Evolutionary conservation across 305 asterid genomes (phyloP).

Genomic region (Rubia occidens): DNA sequence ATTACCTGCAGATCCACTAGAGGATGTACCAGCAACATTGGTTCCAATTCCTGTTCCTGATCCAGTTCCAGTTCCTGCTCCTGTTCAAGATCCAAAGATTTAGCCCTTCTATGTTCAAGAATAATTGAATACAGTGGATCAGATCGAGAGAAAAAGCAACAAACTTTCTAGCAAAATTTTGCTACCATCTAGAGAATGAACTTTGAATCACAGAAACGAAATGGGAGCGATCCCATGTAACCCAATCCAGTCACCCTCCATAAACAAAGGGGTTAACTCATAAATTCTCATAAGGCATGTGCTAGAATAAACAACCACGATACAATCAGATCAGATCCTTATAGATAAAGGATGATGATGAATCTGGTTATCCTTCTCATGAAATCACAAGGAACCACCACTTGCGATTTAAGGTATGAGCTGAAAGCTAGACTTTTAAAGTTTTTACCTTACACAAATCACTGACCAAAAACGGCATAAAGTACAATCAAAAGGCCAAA

Average conservation of each 20-base stretch:
- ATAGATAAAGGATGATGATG: neutral
- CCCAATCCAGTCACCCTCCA: neutral
- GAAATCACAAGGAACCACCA: neutral
- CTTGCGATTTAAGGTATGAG: neutral
- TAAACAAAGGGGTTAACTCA: neutral
- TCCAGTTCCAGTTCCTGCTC: slow-evolving; percentile 26
- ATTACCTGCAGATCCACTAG: slow-evolving; percentile 41
- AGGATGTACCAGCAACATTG: slow-evolving; percentile 37
- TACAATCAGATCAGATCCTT: neutral
- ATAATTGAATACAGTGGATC: neutral
- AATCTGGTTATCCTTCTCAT: neutral
- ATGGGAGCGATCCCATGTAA: neutral
- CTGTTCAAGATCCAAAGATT: slow-evolving; percentile 17
- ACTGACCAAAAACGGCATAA: neutral
- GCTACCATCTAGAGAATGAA: neutral
- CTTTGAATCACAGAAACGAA: neutral
- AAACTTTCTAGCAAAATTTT: neutral
- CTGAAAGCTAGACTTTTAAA: neutral
- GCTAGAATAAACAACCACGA: neutral
- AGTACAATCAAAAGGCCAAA: neutral
- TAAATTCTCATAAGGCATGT: neutral
- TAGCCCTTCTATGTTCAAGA: neutral
- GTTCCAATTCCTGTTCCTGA: slow-evolving; percentile 10
- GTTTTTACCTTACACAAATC: neutral
- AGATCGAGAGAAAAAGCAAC: neutral